phyloP scores from a whole-genome alignment of 306 rosid genomes.

The Parietaria judaica region DNA sequence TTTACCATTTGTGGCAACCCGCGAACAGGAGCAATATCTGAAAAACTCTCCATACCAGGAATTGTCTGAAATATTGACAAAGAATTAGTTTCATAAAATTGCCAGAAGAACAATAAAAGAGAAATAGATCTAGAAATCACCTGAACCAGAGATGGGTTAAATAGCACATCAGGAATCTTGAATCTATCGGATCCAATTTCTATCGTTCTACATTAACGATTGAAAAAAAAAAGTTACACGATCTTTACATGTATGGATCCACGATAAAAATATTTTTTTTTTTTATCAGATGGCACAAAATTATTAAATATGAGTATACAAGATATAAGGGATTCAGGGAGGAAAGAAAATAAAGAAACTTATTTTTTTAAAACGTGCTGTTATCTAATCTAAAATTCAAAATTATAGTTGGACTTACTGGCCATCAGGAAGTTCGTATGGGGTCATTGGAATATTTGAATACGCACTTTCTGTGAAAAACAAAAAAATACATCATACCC shows the following conservation, averaged over 20 bases:
- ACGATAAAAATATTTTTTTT: conserved; percentile 10
- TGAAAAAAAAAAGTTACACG: background rate
- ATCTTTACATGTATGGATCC: conserved; percentile 2
- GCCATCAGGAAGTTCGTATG: conserved; percentile 99
- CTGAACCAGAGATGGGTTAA: conserved; percentile 81
- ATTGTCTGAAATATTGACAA: conserved; percentile 50
- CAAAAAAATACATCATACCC: conserved; percentile 18
- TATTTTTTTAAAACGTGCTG: too few relatives aligned
- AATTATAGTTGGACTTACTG: conserved; percentile 54
- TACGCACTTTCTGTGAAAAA: conserved; percentile 64
- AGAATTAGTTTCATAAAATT: conserved; percentile 7
- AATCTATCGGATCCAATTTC: conserved; percentile 97
- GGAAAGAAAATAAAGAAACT: conserved; percentile 9
- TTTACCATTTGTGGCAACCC: conserved; percentile 95
- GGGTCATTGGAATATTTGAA: conserved; percentile 93
- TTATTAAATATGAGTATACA: background rate
- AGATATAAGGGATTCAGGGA: conserved; percentile 15
- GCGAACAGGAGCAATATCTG: conserved; percentile 63
- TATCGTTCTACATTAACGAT: conserved; percentile 55
- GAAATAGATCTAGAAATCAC: conserved; percentile 28
- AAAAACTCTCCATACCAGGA: conserved; percentile 84
- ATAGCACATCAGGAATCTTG: conserved; percentile 93
- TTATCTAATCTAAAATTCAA: conserved; percentile 1
- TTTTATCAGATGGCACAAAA: conserved; percentile 12
- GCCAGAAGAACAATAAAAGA: background rate